Conservation (phyloP, 2,329 filamentous ascomycete genomes). For the Fusarium abutilonis region DNA sequence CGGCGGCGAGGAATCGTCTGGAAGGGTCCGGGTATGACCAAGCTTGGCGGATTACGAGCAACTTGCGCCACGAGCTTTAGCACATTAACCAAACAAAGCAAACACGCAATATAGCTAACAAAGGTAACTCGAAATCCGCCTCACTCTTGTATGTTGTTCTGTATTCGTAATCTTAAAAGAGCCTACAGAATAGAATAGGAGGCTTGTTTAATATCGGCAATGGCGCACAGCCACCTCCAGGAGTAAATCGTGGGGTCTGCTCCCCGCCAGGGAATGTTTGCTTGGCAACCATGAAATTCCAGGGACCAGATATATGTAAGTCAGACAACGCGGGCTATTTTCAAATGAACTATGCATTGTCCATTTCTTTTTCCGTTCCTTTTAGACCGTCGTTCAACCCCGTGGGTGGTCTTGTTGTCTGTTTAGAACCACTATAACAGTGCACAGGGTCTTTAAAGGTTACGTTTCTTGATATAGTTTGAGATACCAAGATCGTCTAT, state of each 20-base stretch:
- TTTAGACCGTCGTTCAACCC: too few relatives aligned
- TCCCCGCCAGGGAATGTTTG: conserved; percentile 15
- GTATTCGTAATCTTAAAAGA: not conserved
- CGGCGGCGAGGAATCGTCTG: conserved; percentile 48
- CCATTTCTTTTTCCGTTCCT: not conserved
- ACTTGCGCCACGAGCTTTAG: conserved; percentile 11
- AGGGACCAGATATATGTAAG: not conserved
- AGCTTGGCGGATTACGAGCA: conserved; percentile 37
- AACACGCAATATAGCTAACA: not conserved
- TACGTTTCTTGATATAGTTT: too few relatives aligned
- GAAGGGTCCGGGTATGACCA: conserved; percentile 47
- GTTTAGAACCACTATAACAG: too few relatives aligned
- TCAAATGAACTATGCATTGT: not conserved
- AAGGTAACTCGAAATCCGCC: not conserved
- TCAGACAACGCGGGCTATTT: not conserved
- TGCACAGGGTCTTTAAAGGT: too few relatives aligned
- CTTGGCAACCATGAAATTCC: conserved; percentile 2
- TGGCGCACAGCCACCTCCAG: conserved; percentile 32
- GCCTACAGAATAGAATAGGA: not conserved
- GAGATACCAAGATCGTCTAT: not conserved
- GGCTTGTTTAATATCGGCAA: conserved; percentile 2
- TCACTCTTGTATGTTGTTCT: not conserved
- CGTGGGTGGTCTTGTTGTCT: too few relatives aligned
- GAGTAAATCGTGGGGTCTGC: conserved; percentile 31
- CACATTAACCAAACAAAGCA: not conserved